Base-by-base conservation (phyloP, 768 basidiomycete species). In the Russula earlei region DNA sequence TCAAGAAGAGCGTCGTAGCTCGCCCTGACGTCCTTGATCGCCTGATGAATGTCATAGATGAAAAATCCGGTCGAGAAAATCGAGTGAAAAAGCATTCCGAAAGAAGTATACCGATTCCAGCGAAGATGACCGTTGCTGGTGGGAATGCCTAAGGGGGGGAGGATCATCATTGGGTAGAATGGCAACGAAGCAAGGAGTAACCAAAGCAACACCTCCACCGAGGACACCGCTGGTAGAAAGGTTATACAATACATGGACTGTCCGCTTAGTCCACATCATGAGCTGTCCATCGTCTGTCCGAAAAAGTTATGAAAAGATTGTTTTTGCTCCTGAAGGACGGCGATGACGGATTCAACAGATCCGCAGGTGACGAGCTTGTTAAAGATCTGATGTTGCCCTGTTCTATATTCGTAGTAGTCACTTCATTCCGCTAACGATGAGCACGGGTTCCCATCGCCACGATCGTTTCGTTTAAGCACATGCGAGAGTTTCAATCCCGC, bases 401-500 rank as follows among this genome's bases (percentile, higher is more conserved):
- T n/a, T n/a, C n/a, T 24, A 92, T 91, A 72, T 96, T 93, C 76
- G 91, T 96, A n/a, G 88, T 97, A 92, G 91, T 83, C 87, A 3
- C 72, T 94, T 45, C 83, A 95, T 68, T 81, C 83, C 24, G 83
- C 85, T 60, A 84, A 84, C 60, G 74, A 79, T 1, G 84, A 89
- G 40, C 91, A 96, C 65, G 92, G 92, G 81, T 97, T 5, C 84
- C 93, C 1, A 78, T 98, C 67, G 73, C 83, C 52, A 90, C 85
- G 2, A 81, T 98, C 54, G 78, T 87, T 6, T 93, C 91, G 7
- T 98, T 97, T 82, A 94, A 94, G 70, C 87, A 93, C 58, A 97
- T 97, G 94, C 76, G 80, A 38, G 86, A 88, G 27, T 87, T 79
- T 66, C 69, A 71, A 42, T 67, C 70, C 25, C 68, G 75, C 29